Evolutionary conservation across 306 rosid species (phyloP).

Genomic region (Vicia villosa): DNA sequence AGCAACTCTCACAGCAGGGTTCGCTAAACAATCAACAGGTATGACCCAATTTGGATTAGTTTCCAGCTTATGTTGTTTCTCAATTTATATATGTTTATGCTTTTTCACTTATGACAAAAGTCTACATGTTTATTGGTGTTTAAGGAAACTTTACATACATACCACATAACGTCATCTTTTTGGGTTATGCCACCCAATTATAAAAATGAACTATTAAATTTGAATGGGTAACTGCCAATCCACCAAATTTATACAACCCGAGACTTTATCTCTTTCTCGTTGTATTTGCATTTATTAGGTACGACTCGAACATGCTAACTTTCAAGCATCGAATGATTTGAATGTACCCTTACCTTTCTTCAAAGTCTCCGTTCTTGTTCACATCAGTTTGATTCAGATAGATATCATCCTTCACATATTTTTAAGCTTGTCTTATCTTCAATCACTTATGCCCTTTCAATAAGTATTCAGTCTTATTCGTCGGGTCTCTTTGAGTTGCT

Average conservation of each 20-base stretch:
- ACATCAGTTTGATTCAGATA: constrained; percentile 3
- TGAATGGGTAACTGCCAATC: not conserved
- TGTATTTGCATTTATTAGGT: not conserved
- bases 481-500: not conserved
- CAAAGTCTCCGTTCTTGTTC: not conserved
- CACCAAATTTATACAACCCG: not conserved
- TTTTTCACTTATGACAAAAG: not conserved
- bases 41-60: constrained; percentile 5
- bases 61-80: not conserved
- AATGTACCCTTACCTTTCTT: not conserved
- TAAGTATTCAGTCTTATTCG: not conserved
- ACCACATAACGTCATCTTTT: not conserved
- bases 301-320: not conserved
- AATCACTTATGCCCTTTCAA: constrained; percentile 4
- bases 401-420: not conserved
- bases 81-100: not conserved
- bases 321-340: not conserved
- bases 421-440: constrained; percentile 7
- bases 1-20: constrained; percentile 76
- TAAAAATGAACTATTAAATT: constrained; percentile 21
- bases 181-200: not conserved
- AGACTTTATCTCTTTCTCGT: constrained; percentile 2
- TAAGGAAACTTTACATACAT: not conserved
- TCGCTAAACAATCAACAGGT: constrained; percentile 74
- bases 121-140: not conserved